Evolutionary conservation across 2,329 filamentous ascomycete species (phyloP).

Genomic region (Cucurbitaria berberidis): DNA sequence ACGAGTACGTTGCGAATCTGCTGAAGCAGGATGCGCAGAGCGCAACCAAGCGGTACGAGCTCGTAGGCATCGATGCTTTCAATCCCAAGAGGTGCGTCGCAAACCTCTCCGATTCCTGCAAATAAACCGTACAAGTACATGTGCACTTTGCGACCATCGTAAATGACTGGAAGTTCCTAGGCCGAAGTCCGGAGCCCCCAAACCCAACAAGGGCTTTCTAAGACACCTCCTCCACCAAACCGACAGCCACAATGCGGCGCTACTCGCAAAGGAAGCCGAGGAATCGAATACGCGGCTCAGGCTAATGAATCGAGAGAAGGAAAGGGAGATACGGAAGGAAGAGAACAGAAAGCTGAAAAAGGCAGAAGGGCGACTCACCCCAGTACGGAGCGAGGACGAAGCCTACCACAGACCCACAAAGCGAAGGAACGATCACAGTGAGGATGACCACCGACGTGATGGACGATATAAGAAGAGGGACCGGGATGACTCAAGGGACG

Average conservation of each 20-base stretch:
- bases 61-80: conserved; percentile 74
- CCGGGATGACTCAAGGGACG: conserved; percentile 3
- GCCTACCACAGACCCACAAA: conserved; percentile 18
- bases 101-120: conserved; percentile 3
- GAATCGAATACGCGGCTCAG: conserved; percentile 76
- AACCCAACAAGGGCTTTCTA: conserved; percentile 90
- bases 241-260: conserved; percentile 84
- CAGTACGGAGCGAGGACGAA: conserved; percentile 23
- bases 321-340: conserved; percentile 15
- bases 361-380: conserved; percentile 30
- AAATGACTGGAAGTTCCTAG: conserved; percentile 42
- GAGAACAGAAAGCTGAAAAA: conserved; percentile 22
- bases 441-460: conserved; percentile 23
- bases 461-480: conserved; percentile 15
- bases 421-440: conserved; percentile 19
- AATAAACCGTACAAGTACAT: conserved; percentile 10
- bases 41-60: conserved; percentile 74
- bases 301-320: conserved; percentile 30
- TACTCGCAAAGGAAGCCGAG: conserved; percentile 82
- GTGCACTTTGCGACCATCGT: not conserved
- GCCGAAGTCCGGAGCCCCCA: conserved; percentile 72
- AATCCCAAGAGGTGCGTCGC: conserved; percentile 58
- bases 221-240: conserved; percentile 87
- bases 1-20: conserved; percentile 81
- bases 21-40: conserved; percentile 79